phyloP scores from a whole-genome alignment of 352 stramenopile species.

The Saprolegnia diclina region DNA sequence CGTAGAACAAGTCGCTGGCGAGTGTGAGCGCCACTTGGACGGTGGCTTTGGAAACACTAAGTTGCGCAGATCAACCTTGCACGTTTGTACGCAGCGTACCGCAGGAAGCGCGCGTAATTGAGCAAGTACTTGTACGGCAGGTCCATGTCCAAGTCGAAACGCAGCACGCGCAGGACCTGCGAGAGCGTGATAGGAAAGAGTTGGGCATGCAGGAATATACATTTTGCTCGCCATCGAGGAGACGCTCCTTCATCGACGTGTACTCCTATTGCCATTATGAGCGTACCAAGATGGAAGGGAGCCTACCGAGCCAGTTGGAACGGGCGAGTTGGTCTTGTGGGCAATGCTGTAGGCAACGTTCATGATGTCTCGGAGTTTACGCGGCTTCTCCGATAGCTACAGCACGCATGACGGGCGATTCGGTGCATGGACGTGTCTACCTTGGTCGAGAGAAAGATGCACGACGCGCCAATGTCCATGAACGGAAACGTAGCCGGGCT shows the following conservation, averaged over 20 bases:
- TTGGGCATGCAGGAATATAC: neutral
- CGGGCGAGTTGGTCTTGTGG: conserved; percentile 15
- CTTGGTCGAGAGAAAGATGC: conserved; percentile 26
- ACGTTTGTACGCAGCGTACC: neutral
- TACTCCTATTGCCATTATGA: conserved; percentile 5
- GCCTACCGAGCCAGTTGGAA: conserved; percentile 6
- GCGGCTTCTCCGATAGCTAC: conserved; percentile 26
- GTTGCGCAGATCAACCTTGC: neutral
- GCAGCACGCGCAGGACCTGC: conserved; percentile 23
- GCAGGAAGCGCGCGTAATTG: conserved; percentile 17
- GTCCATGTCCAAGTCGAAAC: conserved; percentile 22
- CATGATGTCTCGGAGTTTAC: conserved; percentile 26
- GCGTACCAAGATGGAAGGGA: neutral
- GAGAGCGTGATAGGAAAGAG: neutral
- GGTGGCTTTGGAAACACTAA: neutral
- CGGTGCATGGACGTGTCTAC: neutral
- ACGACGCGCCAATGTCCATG: conserved; percentile 22
- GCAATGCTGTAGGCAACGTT: conserved; percentile 23
- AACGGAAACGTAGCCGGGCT: neutral
- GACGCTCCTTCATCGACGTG: conserved; percentile 14
- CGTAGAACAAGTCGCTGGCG: conserved; percentile 22
- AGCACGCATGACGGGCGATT: neutral
- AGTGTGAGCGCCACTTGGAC: conserved; percentile 24
- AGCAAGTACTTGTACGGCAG: conserved; percentile 24
- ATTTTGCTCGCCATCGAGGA: conserved; percentile 24